Base-by-base conservation (phyloP, 2,329 filamentous ascomycete genomes). In the Scedosporium dehoogii region DNA sequence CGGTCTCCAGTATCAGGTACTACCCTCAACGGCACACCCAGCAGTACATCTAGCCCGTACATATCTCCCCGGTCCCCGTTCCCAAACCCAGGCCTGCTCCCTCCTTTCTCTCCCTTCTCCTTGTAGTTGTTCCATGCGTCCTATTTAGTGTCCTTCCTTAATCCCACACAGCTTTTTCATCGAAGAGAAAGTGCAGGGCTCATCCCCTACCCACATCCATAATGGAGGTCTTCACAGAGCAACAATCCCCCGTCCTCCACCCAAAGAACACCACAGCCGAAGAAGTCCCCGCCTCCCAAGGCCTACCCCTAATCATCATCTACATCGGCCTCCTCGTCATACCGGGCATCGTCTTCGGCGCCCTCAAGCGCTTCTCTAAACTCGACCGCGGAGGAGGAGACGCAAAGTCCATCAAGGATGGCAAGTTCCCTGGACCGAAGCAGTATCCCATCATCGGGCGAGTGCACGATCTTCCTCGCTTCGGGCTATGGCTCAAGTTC, bases 401-500 rank as follows among this genome's bases (percentile, higher is more conserved):
- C 57, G 69, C 66, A 56, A 73, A 71, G 57, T 64, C 66, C 10
- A 60, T 64, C 16, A 71, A 72, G 64, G 64, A 68, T 12, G 55
- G 62, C 62, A 70, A 65, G 59, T 78, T 81, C 60, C 78, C 79
- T 0, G 79, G 79, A 0, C 79, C 79, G 10, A 73, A 70, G 62
- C 78, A 79, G 65, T 79, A 76, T 61, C 79, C 79, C 46, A 68
- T 81, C 23, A 70, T 81, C 18, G 79, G 79, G 33, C 75, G 79
- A 58, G 73, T 81, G 14, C 79, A 81, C 65, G 79, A 81, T 64
- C 66, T 81, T 1, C 75, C 79, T 7, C 73, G 75, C 51, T 76
- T 78, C 63, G 70, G 71, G 23, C 71, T 80, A 68, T 81, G 79
- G 79, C 74, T 79, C 66, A 81, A 81, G 70, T 80, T 81, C 69